Base-by-base conservation (phyloP, 257 asterid genomes). In the Solanum paucissectum region DNA sequence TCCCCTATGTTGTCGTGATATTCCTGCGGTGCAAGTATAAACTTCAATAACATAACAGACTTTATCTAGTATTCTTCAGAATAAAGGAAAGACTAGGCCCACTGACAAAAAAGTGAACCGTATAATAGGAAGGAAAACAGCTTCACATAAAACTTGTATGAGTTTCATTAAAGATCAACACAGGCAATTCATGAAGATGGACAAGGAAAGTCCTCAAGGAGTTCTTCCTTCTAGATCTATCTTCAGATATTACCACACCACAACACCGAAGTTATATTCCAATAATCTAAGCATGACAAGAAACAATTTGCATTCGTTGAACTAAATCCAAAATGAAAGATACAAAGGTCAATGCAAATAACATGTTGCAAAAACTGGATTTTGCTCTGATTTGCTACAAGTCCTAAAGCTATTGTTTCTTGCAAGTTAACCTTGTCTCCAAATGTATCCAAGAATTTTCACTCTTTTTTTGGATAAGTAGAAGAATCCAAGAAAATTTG, bases 1-100 rank as follows among this genome's bases (percentile, higher is more conserved):
- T 97, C 99, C 21, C 99, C 99, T 27, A 96, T 95, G 84, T 95
- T 92, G 94, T 95, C 98, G 33, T 95, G 98, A 89, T 95, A 97
- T 91, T 97, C 99, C 98, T 95, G 94, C 25, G 3, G 37, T 25
- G 44, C 55, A 76, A 29, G 85, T 46, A 46, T 49, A 46, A 55
- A 81, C 69, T 49, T 81, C 69, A 82, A 82, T 29, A 49, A 29
- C 32, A 46, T 52, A 82, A 46, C 69, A 46, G 68, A 82, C 69
- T 82, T 82, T 29, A 82, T 40, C 33, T 37, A 29, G 29, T 29
- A 29, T 18, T 40, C 66, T 82, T 49, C 69, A 82, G 32, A 82
- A 18, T 82, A 49, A 82, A 37, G 85, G 42, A 10, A 81, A 81
- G 18, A 46, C 14, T 46, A 81, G 68, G 85, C 68, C 40, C 11